Evolutionary conservation across 1,284 basidiomycete species (phyloP).

Genomic region (Earliella scabrosa): DNA sequence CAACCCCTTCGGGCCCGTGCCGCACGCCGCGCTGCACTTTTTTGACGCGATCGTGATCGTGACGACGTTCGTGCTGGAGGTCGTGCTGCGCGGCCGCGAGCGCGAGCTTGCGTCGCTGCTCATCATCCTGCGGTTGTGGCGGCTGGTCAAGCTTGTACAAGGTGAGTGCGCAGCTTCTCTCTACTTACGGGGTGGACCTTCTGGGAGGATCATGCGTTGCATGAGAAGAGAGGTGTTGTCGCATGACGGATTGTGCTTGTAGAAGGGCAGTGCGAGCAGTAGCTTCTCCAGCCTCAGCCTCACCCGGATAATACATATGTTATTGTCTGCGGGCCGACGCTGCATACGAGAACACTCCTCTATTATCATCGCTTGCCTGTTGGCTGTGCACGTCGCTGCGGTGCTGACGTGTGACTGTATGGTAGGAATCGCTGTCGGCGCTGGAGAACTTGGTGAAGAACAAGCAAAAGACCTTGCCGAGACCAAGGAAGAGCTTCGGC

Average conservation of each 20-base stretch:
- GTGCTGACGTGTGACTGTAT: not conserved
- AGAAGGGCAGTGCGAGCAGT: too few relatives aligned
- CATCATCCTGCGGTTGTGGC: conserved; percentile 76
- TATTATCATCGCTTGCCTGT: too few relatives aligned
- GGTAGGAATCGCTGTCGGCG: conserved; percentile 73
- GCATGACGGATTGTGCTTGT: too few relatives aligned
- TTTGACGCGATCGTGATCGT: conserved; percentile 76
- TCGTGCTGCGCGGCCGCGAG: conserved; percentile 66
- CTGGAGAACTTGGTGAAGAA: conserved; percentile 68
- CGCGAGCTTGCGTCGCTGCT: conserved; percentile 72
- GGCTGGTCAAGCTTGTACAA: conserved; percentile 78
- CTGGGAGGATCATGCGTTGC: too few relatives aligned
- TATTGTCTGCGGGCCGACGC: too few relatives aligned
- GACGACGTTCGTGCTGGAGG: conserved; percentile 73
- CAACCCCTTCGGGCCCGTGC: conserved; percentile 55
- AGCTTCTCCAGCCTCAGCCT: too few relatives aligned
- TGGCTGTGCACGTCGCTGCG: too few relatives aligned
- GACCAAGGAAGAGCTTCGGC: conserved; percentile 50
- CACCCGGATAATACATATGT: too few relatives aligned
- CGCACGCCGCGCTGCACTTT: conserved; percentile 64
- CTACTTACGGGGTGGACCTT: too few relatives aligned
- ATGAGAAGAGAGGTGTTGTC: too few relatives aligned
- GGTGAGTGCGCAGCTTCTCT: conserved; percentile 43
- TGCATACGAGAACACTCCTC: too few relatives aligned
- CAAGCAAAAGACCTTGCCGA: conserved; percentile 50